Percentiles rank a stretch among this genome's conserved stretches.
Conservation (phyloP, 495 filamentous ascomycete genomes). For the Lasiosphaeriaceae sp. region DNA sequence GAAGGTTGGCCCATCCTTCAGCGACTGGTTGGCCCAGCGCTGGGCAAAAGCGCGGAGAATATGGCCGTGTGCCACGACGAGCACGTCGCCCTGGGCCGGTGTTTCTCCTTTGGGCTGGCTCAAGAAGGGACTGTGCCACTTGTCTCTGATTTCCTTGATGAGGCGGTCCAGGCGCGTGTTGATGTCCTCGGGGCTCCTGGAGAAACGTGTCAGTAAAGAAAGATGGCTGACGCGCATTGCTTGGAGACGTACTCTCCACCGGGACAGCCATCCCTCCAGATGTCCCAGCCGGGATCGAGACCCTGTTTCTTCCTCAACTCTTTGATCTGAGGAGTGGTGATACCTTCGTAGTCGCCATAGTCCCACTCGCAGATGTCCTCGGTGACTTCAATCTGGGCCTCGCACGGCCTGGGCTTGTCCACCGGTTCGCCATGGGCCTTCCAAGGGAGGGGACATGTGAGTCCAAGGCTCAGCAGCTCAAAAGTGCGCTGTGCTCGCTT, state of each 20-base stretch:
- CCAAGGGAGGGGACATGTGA: slow-evolving; percentile 44
- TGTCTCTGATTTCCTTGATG: slow-evolving; percentile 65
- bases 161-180: slow-evolving; percentile 65
- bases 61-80: slow-evolving; percentile 77
- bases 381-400: slow-evolving; percentile 60
- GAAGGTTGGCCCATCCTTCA: slow-evolving; percentile 63
- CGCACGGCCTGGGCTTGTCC: slow-evolving; percentile 30
- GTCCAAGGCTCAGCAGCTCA: slow-evolving; percentile 67
- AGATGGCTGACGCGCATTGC: neutral
- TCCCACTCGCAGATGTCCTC: slow-evolving; percentile 89
- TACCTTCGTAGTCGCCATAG: slow-evolving; percentile 92
- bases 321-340: slow-evolving; percentile 70
- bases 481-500: slow-evolving; percentile 81
- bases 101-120: slow-evolving; percentile 41
- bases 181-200: slow-evolving; percentile 59
- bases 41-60: slow-evolving; percentile 87
- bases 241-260: slow-evolving; percentile 56
- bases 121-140: slow-evolving; percentile 53
- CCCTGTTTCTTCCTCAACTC: slow-evolving; percentile 55
- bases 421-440: slow-evolving; percentile 32
- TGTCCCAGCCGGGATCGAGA: slow-evolving; percentile 64
- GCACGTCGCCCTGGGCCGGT: slow-evolving; percentile 44
- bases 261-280: slow-evolving; percentile 79
- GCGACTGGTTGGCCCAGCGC: slow-evolving; percentile 71
- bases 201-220: neutral